Evolutionary conservation across 1,139 yeast species (phyloP), one percentile per base, ranked within the genome.

Genomic region (Kodamaea sp.): DNA sequence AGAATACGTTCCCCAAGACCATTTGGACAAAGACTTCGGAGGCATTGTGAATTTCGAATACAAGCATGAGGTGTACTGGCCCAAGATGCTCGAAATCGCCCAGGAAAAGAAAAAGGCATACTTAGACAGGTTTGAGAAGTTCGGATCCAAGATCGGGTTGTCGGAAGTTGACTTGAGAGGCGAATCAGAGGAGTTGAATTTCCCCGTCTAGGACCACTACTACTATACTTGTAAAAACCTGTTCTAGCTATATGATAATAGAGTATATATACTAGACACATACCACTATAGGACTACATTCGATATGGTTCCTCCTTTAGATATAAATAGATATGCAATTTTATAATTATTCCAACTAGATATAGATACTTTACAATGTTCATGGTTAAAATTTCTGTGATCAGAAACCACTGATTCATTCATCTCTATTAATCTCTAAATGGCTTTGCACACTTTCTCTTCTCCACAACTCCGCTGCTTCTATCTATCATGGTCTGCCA

Each of bases 401-500:
- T 7, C 8, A 18, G 10, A 25, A n/a, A 18, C 29, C 15, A n/a
- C 33, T 33, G 31, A 22, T n/a, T n/a, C n/a, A n/a, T n/a, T n/a
- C n/a, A n/a, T n/a, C n/a, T n/a, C n/a, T n/a, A n/a, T 51, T n/a
- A 22, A 6, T 26, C 28, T 2, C 26, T 68, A 48, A 83, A 83
- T 7, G 97, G 96, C 58, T 88, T 90, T 5, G 98, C 98, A 62
- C 96, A 88, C 59, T 94, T 94, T 40, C 98, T 73, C 50, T 70
- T 70, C 53, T 90, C 97, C 16, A 79, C 61, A 14, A 73, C 75
- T 1, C 97, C 97, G 4, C 89, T 79, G 26, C 63, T 67, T 4
- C 82, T 80, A 44, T 87, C 80, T 30, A 84, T 74, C 97, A 94
- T 92, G 8, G 89, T 85, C 60, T 89, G 90, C 97, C 98, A 94